Evolutionary conservation across 2,329 filamentous ascomycete genomes (phyloP), one percentile per base, ranked within the genome.

Genomic region (Ambrosiella xylebori): DNA sequence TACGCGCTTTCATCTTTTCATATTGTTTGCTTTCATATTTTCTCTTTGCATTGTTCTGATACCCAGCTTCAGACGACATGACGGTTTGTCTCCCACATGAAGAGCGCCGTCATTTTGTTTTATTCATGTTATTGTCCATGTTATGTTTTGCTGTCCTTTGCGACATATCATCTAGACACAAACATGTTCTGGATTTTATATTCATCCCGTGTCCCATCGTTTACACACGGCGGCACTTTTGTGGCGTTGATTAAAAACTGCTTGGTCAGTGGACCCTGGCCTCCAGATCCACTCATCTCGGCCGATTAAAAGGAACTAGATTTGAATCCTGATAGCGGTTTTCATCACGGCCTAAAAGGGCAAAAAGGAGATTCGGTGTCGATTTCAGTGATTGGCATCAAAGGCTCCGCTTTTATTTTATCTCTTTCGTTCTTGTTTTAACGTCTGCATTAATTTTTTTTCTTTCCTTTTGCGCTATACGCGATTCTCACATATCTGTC

Each of bases 21-120:
- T 35, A 8, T 39, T n/a, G 13, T 57, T 41, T 56, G 8, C n/a
- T 17, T 17, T 15, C 17, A 19, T 47, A 37, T 57, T 53, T 51
- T 11, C 9, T 51, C 15, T 52, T 53, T 15, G 7, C 41, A 27
- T 53, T 35, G 8, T 35, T 41, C 56, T 57, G 56, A 57, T 57
- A 57, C 47, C 56, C 56, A 57, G 39, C 45, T 57, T 51, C 55
- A 57, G 55, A 54, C 7, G 38, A 39, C 51, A 13, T 15, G 38
- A 45, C 41, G 49, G 41, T 57, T 50, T 37, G 38, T 37, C 41
- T 15, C 49, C 19, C 38, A 15, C 27, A 49, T 37, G 7, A 15
- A 15, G n/a, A 15, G 39, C 36, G 37, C 51, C 13, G 13, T 15
- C 51, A 13, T 39, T 8, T n/a, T 54, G 51, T 39, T 41, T 8